These are phyloP conservation scores for Baorangia bicolor DNA, from an alignment of 768 basidiomycete species.

Conservation along the genomic window DNA sequence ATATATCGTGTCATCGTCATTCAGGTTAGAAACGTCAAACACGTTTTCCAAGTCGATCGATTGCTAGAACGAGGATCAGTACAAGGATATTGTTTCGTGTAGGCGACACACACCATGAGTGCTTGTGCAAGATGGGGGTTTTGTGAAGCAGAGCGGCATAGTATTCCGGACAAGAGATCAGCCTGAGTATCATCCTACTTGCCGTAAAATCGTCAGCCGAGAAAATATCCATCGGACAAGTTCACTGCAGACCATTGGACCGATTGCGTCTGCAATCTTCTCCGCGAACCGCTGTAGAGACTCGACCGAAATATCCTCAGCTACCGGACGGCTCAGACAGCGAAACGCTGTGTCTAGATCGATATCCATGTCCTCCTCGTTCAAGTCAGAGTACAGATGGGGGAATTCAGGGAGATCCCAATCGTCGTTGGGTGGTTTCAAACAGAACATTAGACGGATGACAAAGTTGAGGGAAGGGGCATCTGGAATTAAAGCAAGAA, in stretches of 20 bases:
- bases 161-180: constrained; percentile 58
- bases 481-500: constrained; percentile 60
- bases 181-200: constrained; percentile 54
- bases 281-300: constrained; percentile 53
- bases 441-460: constrained; percentile 72
- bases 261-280: constrained; percentile 53
- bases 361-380: constrained; percentile 47
- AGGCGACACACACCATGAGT: constrained; percentile 42
- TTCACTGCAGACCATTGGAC: constrained; percentile 48
- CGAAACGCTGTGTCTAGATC: constrained; percentile 59
- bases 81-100: not conserved
- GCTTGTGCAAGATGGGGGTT: constrained; percentile 43
- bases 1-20: constrained; percentile 50
- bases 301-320: constrained; percentile 53
- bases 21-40: constrained; percentile 53
- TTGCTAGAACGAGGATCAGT: constrained; percentile 41
- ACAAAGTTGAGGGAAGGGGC: constrained; percentile 63
- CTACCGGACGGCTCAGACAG: constrained; percentile 54
- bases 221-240: not conserved
- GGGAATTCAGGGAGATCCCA: constrained; percentile 79
- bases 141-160: constrained; percentile 67
- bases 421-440: constrained; percentile 76
- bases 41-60: constrained; percentile 53
- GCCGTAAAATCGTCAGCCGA: constrained; percentile 1
- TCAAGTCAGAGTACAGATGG: constrained; percentile 62